Evolutionary conservation across 2,329 filamentous ascomycete genomes (phyloP).

Genomic region (Leptographium galeiforme): DNA sequence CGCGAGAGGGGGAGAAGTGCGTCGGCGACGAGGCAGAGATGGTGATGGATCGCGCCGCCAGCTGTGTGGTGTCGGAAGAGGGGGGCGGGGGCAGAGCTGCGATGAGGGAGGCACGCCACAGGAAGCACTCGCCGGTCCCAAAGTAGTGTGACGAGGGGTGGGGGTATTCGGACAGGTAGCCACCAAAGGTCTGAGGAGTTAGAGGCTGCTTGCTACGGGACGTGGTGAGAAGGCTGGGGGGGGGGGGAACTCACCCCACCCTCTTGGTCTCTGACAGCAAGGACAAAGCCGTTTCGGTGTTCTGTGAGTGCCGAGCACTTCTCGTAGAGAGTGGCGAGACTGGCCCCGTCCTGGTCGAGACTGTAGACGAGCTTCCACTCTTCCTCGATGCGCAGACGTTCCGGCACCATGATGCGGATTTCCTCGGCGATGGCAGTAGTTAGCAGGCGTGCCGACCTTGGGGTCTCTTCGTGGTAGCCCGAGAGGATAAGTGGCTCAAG

Average conservation of each 20-base stretch:
- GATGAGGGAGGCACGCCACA: slow-evolving; percentile 65
- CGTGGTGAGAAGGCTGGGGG: neutral
- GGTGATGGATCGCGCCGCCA: slow-evolving; percentile 28
- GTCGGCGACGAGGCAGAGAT: slow-evolving; percentile 17
- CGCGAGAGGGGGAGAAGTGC: slow-evolving; percentile 2
- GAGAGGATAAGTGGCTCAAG: slow-evolving; percentile 65
- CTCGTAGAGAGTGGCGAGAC: slow-evolving; percentile 73
- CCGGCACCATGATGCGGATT: slow-evolving; percentile 76
- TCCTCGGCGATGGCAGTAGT: slow-evolving; percentile 71
- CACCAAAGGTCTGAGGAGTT: slow-evolving; percentile 66
- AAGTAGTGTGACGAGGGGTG: slow-evolving; percentile 76
- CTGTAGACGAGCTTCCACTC: slow-evolving; percentile 81
- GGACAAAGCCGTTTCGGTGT: slow-evolving; percentile 71
- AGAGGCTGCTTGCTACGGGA: neutral
- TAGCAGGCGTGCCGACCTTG: slow-evolving; percentile 50
- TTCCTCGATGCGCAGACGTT: slow-evolving; percentile 75
- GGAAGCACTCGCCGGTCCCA: slow-evolving; percentile 91
- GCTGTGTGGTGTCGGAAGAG: slow-evolving; percentile 35
- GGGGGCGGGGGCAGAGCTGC: slow-evolving; percentile 58
- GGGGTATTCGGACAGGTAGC: slow-evolving; percentile 82
- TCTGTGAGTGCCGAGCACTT: slow-evolving; percentile 55
- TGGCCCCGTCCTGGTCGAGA: slow-evolving; percentile 82
- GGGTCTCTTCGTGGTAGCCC: slow-evolving; percentile 51
- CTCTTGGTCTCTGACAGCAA: slow-evolving; percentile 68
- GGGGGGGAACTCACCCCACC: slow-evolving; percentile 43